These are phyloP conservation scores for Calonectria naviculata DNA, from an alignment of 2,329 filamentous ascomycete species.

Conservation along the genomic window DNA sequence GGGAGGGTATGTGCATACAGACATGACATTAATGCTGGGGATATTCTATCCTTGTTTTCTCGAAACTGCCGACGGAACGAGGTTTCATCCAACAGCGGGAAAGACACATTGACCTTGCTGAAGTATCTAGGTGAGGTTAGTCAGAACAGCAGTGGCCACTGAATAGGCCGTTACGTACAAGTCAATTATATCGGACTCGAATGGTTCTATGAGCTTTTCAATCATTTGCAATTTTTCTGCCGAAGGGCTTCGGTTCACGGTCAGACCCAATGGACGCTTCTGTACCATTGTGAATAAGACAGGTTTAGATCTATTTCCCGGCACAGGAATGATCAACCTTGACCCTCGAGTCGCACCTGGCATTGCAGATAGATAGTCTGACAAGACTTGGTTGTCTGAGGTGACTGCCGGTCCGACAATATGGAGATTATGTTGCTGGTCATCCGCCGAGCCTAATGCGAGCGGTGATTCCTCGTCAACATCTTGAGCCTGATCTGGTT, in stretches of 20 bases:
- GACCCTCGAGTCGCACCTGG: slow-evolving; percentile 43
- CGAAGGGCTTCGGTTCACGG: slow-evolving; percentile 49
- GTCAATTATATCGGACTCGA: slow-evolving; percentile 60
- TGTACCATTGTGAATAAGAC: slow-evolving; percentile 60
- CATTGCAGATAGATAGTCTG: slow-evolving; percentile 62
- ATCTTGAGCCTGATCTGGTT: slow-evolving; percentile 3
- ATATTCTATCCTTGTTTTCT: slow-evolving; percentile 58
- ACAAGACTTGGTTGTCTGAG: slow-evolving; percentile 69
- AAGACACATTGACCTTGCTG: slow-evolving; percentile 64
- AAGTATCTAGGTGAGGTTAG: slow-evolving; percentile 35
- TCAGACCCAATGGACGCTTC: slow-evolving; percentile 56
- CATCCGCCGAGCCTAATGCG: slow-evolving; percentile 46
- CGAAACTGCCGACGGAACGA: slow-evolving; percentile 62
- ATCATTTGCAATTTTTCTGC: slow-evolving; percentile 64
- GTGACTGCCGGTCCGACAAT: slow-evolving; percentile 70
- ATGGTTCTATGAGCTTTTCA: slow-evolving; percentile 69
- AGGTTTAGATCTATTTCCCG: slow-evolving; percentile 47
- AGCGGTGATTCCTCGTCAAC: slow-evolving; percentile 41
- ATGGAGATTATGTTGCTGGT: slow-evolving; percentile 56
- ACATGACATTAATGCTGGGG: slow-evolving; percentile 66
- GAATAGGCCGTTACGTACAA: slow-evolving; percentile 46
- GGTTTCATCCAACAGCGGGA: slow-evolving; percentile 68
- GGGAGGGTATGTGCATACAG: slow-evolving; percentile 68
- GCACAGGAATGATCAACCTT: slow-evolving; percentile 44
- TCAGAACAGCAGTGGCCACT: not conserved